phyloP scores from a whole-genome alignment of 2,329 filamentous ascomycete species.

The Monascus ruber region DNA sequence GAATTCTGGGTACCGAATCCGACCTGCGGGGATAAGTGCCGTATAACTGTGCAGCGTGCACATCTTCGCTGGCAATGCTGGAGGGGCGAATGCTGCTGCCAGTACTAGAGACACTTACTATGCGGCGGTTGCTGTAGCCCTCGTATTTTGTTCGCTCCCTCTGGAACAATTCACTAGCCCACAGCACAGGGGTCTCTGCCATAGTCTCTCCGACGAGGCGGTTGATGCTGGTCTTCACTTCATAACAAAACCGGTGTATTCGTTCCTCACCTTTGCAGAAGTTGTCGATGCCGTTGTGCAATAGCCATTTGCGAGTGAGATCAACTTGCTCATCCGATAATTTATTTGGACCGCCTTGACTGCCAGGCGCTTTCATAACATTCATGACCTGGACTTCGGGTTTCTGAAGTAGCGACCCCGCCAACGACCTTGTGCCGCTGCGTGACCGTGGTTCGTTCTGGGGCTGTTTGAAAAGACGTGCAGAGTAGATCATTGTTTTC shows the following conservation, averaged over 20 bases:
- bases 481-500: constrained; percentile 69
- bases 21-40: constrained; percentile 16
- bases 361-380: constrained; percentile 67
- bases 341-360: constrained; percentile 86
- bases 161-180: constrained; percentile 81
- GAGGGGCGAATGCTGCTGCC: constrained; percentile 29
- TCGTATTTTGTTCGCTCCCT: constrained; percentile 47
- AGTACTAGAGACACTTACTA: constrained; percentile 34
- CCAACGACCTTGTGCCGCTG: constrained; percentile 35
- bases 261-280: constrained; percentile 91
- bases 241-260: constrained; percentile 85
- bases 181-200: constrained; percentile 73
- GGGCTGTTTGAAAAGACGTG: constrained; percentile 13
- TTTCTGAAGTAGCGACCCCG: constrained; percentile 57
- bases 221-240: constrained; percentile 74
- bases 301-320: constrained; percentile 71
- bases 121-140: constrained; percentile 24
- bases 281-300: constrained; percentile 72
- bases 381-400: constrained; percentile 80
- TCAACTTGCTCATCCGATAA: constrained; percentile 91
- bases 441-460: constrained; percentile 26
- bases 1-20: constrained; percentile 18
- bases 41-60: constrained; percentile 14
- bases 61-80: constrained; percentile 35
- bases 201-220: constrained; percentile 78